These are phyloP conservation scores for Tephrocybe sp. DNA, from an alignment of 768 basidiomycete species.

Conservation along the genomic window DNA sequence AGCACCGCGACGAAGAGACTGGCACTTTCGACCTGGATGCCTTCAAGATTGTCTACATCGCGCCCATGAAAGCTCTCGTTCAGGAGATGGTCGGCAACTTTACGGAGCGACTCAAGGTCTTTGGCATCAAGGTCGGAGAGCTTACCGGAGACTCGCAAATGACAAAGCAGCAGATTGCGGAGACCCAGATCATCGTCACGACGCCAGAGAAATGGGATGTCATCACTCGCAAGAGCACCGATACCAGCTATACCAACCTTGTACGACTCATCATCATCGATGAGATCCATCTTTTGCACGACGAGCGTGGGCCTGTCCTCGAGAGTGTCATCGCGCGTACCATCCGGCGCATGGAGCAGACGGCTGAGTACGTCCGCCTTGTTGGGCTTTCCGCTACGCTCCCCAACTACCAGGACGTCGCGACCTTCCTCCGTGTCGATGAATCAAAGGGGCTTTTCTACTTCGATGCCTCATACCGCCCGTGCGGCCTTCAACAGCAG, in stretches of 20 bases:
- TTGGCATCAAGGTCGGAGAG: conserved; percentile 87
- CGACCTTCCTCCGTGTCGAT: conserved; percentile 94
- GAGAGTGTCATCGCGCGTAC: conserved; percentile 90
- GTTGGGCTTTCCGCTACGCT: conserved; percentile 95
- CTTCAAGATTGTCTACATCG: conserved; percentile 97
- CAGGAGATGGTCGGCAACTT: conserved; percentile 99
- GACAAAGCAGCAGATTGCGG: conserved; percentile 95
- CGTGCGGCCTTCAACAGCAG: conserved; percentile 93
- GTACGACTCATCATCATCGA: conserved; percentile 97
- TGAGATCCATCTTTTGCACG: conserved; percentile 96
- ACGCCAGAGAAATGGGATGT: conserved; percentile 99
- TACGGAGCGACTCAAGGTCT: conserved; percentile 62
- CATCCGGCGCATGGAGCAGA: conserved; percentile 93
- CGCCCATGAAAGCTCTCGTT: conserved; percentile 99
- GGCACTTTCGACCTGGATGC: conserved; percentile 81
- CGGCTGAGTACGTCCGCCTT: conserved; percentile 87
- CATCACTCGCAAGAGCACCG: conserved; percentile 96
- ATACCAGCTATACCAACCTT: conserved; percentile 95
- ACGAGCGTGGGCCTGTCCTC: conserved; percentile 96
- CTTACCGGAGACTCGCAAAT: conserved; percentile 97
- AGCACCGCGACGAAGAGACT: conserved; percentile 81
- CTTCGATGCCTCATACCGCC: conserved; percentile 93
- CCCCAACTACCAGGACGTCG: conserved; percentile 98
- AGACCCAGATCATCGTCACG: conserved; percentile 97
- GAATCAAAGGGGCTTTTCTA: conserved; percentile 92